A percentile compares a stretch with the other conserved stretches of the same genome.
phyloP scores from a whole-genome alignment of 805 yeast species.

The Brettanomyces custersianus region DNA sequence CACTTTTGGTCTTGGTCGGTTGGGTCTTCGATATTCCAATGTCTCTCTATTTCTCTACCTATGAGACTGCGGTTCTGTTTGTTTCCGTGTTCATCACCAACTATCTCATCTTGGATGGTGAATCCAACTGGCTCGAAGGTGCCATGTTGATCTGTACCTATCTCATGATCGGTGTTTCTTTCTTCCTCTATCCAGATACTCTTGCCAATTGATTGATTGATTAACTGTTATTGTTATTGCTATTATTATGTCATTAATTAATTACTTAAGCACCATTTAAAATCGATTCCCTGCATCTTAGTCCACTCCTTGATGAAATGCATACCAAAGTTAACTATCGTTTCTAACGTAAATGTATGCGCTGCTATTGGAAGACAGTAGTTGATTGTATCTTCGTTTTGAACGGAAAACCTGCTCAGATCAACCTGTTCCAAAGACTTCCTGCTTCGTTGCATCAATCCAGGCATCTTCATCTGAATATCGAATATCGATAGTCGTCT shows the following conservation, averaged over 20 bases:
- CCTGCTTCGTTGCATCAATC: constrained; percentile 6
- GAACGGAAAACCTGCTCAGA: constrained; percentile 2
- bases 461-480: constrained; percentile 11
- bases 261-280: constrained; percentile 11
- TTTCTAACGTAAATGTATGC: constrained; percentile 8
- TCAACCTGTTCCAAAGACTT: constrained; percentile 4
- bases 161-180: constrained; percentile 79
- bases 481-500: constrained; percentile 7
- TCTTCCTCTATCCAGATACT: constrained; percentile 75
- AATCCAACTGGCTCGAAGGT: constrained; percentile 95
- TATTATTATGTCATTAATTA: background rate
- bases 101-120: constrained; percentile 85
- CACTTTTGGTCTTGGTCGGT: constrained; percentile 90
- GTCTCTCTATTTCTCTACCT: constrained; percentile 85
- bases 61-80: constrained; percentile 88
- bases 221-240: background rate
- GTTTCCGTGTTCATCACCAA: constrained; percentile 84
- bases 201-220: constrained; percentile 10
- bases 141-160: constrained; percentile 85
- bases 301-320: constrained; percentile 16
- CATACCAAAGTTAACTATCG: constrained; percentile 16
- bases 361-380: constrained; percentile 11
- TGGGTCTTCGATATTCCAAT: constrained; percentile 88
- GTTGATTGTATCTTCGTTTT: constrained; percentile 5
- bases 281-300: constrained; percentile 4